Percentiles rank a stretch among this genome's conserved stretches.
Conservation (phyloP, 768 basidiomycete species). For the Boletus reticulatus region DNA sequence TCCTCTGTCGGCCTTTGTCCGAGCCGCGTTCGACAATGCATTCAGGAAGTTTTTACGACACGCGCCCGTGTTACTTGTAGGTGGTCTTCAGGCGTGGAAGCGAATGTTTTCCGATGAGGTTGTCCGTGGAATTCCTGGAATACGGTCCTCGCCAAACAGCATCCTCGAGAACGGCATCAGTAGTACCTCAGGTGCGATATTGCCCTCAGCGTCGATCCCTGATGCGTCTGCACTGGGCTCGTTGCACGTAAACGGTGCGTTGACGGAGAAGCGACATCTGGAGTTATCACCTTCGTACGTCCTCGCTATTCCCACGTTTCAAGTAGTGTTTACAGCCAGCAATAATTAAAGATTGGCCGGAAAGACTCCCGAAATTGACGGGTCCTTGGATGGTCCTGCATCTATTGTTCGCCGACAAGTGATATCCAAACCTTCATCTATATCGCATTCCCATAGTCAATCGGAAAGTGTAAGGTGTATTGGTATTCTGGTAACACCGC, state of each 20-base stretch:
- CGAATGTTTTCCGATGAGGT: conserved; percentile 48
- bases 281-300: conserved; percentile 25
- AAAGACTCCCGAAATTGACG: conserved; percentile 14
- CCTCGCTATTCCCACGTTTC: background rate
- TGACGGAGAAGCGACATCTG: conserved; percentile 14
- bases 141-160: conserved; percentile 14
- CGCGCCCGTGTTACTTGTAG: conserved; percentile 79
- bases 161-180: conserved; percentile 25
- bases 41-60: conserved; percentile 70
- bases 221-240: conserved; percentile 6
- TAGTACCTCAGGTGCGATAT: conserved; percentile 27
- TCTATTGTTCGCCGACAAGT: conserved; percentile 38
- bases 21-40: conserved; percentile 70
- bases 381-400: conserved; percentile 11
- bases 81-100: conserved; percentile 84
- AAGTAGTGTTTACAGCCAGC: conserved; percentile 10
- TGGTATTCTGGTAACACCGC: conserved; percentile 6
- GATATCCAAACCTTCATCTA: conserved; percentile 41
- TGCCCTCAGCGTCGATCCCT: conserved; percentile 14
- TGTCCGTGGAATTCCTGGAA: conserved; percentile 22
- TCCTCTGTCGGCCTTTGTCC: conserved; percentile 58
- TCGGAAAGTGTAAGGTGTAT: conserved; percentile 46
- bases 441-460: conserved; percentile 46
- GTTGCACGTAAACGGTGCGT: conserved; percentile 16
- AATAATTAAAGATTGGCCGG: conserved; percentile 14